Base-by-base conservation (phyloP, 2,329 filamentous ascomycete genomes). In the Cadophora gregata region DNA sequence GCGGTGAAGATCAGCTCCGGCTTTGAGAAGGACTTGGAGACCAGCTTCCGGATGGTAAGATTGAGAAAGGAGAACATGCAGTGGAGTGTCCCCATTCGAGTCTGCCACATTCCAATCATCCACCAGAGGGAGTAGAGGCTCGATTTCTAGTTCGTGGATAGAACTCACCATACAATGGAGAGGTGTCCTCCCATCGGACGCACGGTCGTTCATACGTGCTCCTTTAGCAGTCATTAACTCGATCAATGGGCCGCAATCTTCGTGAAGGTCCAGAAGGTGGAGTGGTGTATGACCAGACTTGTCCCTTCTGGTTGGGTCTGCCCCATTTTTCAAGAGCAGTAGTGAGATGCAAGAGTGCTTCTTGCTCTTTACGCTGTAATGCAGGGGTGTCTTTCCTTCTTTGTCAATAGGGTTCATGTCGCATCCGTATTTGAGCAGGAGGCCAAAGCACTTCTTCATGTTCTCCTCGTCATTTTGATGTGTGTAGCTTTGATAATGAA, bases 91-190 rank as follows among this genome's bases (percentile, higher is more conserved):
- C 9, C 65, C 65, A 8, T 65, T 31, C 6, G 53, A 29, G 55
- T 69, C 67, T 16, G n/a, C 33, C 31, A 67, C 36, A 55, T 67
- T 67, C 59, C 59, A 60, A 56, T 69, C 63, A 21, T 56, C 19
- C 3, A 64, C 67, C 53, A 56, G 24, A 7, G 60, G 56, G 2
- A 68, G 50, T 12, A 68, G 16, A 19, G 59, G 36, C 6, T 55
- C 50, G 27, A 65, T 33, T 12, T 59, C 38, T 10, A 59, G 10
- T 7, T 29, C 7, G 21, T 65, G 27, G 21, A 63, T 24, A 24
- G 36, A 42, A 6, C 36, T 29, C 21, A 63, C 33, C 66, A 68
- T 68, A 3, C 27, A 51, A 59, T 68, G 66, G 24, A 67, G 27
- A n/a, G 67, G 67, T 8, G 67, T 69, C 45, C 38, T 25, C 5